phyloP scores from a whole-genome alignment of 306 rosid species.

The Hippophae rhamnoides region DNA sequence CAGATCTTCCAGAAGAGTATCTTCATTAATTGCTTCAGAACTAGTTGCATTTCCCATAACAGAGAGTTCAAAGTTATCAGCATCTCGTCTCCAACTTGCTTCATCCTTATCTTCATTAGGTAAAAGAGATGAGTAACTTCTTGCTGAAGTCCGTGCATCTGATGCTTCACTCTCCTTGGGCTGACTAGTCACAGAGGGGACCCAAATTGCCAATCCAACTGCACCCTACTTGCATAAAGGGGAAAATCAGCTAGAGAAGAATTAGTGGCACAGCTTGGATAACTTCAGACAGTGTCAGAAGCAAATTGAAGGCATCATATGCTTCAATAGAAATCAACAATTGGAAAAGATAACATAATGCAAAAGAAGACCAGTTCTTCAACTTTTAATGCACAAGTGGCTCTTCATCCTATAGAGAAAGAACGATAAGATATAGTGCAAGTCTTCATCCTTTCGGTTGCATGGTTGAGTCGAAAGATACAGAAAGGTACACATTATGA shows the following conservation, averaged over 20 bases:
- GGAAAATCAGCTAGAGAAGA: slow-evolving; percentile 3
- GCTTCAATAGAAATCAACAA: not conserved
- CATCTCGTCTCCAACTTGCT: slow-evolving; percentile 31
- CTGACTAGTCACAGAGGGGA: slow-evolving; percentile 85
- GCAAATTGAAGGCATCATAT: not conserved
- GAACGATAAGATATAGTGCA: too few relatives aligned
- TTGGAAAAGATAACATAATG: not conserved
- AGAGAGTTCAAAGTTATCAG: slow-evolving; percentile 53
- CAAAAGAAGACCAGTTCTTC: too few relatives aligned
- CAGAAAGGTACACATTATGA: not conserved
- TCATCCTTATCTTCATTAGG: slow-evolving; percentile 43
- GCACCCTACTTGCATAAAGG: slow-evolving; percentile 57
- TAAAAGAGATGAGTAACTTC: slow-evolving; percentile 61
- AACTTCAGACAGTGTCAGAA: not conserved
- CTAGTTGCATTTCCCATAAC: slow-evolving; percentile 34
- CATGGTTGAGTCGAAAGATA: not conserved
- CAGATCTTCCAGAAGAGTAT: slow-evolving; percentile 58
- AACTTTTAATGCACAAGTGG: too few relatives aligned
- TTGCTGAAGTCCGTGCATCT: slow-evolving; percentile 40
- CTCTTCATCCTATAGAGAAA: too few relatives aligned
- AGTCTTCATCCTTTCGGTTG: too few relatives aligned
- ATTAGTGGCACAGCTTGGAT: slow-evolving; percentile 1
- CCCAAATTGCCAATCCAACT: slow-evolving; percentile 99
- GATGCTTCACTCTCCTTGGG: slow-evolving; percentile 53
- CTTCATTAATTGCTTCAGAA: slow-evolving; percentile 48